Evolutionary conservation across 2,329 filamentous ascomycete genomes (phyloP), one percentile per base, ranked within the genome.

Genomic region (Paracamarosporium sp.): DNA sequence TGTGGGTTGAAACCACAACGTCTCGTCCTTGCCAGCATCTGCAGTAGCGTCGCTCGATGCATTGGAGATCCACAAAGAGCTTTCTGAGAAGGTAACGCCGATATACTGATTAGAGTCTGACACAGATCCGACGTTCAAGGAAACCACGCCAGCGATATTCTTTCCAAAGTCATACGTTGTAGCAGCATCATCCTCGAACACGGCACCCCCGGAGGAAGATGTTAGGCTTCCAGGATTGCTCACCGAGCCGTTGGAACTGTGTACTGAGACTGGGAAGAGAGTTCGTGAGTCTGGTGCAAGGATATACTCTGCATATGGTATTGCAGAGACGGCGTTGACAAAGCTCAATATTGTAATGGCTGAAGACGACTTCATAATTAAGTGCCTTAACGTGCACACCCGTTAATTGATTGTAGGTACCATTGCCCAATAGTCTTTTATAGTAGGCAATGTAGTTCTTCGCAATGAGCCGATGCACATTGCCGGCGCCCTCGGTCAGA

Each of bases 41-140:
- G 75, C 75, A 0, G 80, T 83, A 1, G 79, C 80, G 66, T 85
- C 83, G 56, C 78, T 77, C 7, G 70, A 76, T 27, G 77, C 63
- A 3, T 75, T 76, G 35, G 77, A 82, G 44, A 86, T 81, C 81
- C 81, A 86, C 1, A 83, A 60, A 0, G 75, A 78, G 55, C 71
- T 76, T 51, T 80, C 79, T 1, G 75, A 74, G 54, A 77, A 81
- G 1, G 78, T 76, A 27, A 81, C 66, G 47, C 79, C 79, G 41
- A 81, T 79, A 61, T 72, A 77, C 47, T 80, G 76, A 31, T 72
- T 63, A 0, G 61, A 55, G n/a, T 68, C 63, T 5, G 74, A 75
- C 1, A 75, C 68, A 0, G 67, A 57, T 13, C 72, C 73, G 28
- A 80, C 67, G 4, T 63, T 66, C 28, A 81, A 58, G 2, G 70